phyloP scores from a whole-genome alignment of 192 early-diverging fungal species.

The Lobosporangium transversale region DNA sequence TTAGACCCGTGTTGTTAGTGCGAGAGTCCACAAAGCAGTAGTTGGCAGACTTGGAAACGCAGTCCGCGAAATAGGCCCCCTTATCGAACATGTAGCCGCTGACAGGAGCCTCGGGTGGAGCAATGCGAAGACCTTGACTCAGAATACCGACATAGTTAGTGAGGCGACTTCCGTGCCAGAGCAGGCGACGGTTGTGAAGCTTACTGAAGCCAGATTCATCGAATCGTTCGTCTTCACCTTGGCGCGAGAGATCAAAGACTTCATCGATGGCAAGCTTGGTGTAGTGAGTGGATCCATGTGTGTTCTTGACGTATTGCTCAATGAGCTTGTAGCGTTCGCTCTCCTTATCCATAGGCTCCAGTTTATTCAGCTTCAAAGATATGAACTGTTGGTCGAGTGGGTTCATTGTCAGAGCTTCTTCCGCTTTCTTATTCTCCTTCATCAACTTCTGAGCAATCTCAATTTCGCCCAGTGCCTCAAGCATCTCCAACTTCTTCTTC shows the following conservation, averaged over 20 bases:
- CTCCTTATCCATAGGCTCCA: slow-evolving; percentile 63
- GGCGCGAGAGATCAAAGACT: slow-evolving; percentile 65
- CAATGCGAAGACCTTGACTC: slow-evolving; percentile 69
- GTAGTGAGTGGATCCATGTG: slow-evolving; percentile 71
- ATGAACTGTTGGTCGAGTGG: slow-evolving; percentile 70
- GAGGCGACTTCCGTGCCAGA: slow-evolving; percentile 84
- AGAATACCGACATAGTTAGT: slow-evolving; percentile 84
- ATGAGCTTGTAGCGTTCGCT: slow-evolving; percentile 67
- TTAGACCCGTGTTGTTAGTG: slow-evolving; percentile 62
- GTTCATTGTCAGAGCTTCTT: slow-evolving; percentile 53
- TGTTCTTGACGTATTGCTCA: slow-evolving; percentile 68
- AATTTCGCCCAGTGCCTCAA: slow-evolving; percentile 75
- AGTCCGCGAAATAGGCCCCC: slow-evolving; percentile 87
- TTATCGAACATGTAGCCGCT: slow-evolving; percentile 82
- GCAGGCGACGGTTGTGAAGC: slow-evolving; percentile 70
- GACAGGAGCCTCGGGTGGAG: slow-evolving; percentile 78
- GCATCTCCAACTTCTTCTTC: slow-evolving; percentile 71
- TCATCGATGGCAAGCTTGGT: slow-evolving; percentile 55
- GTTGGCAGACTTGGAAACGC: slow-evolving; percentile 76
- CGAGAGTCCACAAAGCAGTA: slow-evolving; percentile 64
- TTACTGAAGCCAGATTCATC: slow-evolving; percentile 49
- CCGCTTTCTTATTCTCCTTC: slow-evolving; percentile 48
- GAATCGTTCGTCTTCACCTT: slow-evolving; percentile 68
- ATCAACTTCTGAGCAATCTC: slow-evolving; percentile 71
- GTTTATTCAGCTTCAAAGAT: slow-evolving; percentile 61